These are phyloP conservation scores for Ziziphus jujuba DNA, from an alignment of 306 rosid genomes.

Conservation along the genomic window DNA sequence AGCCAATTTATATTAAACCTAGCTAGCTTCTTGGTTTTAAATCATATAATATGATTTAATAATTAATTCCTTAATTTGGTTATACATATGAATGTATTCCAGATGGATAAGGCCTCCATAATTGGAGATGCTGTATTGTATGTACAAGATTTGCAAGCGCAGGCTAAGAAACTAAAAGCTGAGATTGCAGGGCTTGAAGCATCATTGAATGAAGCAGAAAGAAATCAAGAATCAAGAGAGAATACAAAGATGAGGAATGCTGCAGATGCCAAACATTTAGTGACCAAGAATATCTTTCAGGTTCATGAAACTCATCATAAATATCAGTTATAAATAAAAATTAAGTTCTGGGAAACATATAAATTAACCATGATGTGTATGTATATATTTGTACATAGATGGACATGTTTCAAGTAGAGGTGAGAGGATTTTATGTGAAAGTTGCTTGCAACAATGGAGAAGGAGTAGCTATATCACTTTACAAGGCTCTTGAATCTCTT, in stretches of 20 bases:
- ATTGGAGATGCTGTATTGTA: slow-evolving; percentile 81
- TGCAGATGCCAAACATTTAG: slow-evolving; percentile 19
- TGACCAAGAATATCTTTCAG: slow-evolving; percentile 60
- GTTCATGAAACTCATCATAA: slow-evolving; percentile 22
- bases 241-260: slow-evolving; percentile 34
- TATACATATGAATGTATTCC: background rate
- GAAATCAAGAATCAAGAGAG: slow-evolving; percentile 35
- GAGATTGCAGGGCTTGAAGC: slow-evolving; percentile 75
- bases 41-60: background rate
- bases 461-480: slow-evolving; percentile 63
- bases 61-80: background rate
- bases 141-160: slow-evolving; percentile 69
- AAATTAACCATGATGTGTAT: background rate
- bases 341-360: background rate
- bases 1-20: too few species aligned
- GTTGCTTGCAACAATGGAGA: slow-evolving; percentile 62
- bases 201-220: slow-evolving; percentile 43
- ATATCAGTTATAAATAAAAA: too few species aligned
- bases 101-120: slow-evolving; percentile 98
- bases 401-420: slow-evolving; percentile 83
- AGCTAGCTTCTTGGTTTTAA: too few species aligned
- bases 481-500: slow-evolving; percentile 77
- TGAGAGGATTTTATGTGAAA: slow-evolving; percentile 70
- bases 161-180: slow-evolving; percentile 64
- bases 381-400: slow-evolving; percentile 35